Evolutionary conservation across 106 monocot species (phyloP).

Genomic region (Phalaenopsis equestris): DNA sequence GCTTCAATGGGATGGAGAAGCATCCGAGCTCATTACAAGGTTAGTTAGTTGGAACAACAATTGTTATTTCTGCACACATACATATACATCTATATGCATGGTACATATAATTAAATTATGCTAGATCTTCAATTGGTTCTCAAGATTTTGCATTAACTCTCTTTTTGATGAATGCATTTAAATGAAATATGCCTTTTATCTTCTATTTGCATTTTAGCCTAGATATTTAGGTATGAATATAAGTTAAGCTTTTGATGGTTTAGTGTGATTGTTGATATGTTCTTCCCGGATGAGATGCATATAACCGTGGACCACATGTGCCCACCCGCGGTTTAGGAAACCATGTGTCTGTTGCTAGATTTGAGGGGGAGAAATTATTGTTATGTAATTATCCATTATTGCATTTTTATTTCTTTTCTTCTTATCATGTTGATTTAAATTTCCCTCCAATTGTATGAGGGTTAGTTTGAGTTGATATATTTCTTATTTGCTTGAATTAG

Average conservation of each 20-base stretch:
- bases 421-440: too few relatives aligned
- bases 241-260: neutral
- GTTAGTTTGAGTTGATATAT: too few relatives aligned
- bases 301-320: too few relatives aligned
- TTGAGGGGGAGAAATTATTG: too few relatives aligned
- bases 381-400: too few relatives aligned
- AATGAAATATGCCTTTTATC: neutral
- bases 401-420: too few relatives aligned
- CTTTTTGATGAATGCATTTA: neutral
- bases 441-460: too few relatives aligned
- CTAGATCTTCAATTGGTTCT: neutral
- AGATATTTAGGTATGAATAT: neutral
- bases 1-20: slow-evolving; percentile 95
- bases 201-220: neutral
- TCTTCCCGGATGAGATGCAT: too few relatives aligned
- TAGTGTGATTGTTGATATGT: neutral
- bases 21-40: slow-evolving; percentile 97
- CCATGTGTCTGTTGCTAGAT: too few relatives aligned
- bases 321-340: too few relatives aligned
- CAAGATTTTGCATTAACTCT: neutral
- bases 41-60: slow-evolving; percentile 10
- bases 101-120: slow-evolving; percentile 1
- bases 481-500: too few relatives aligned
- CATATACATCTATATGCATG: neutral
- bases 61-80: neutral